These are phyloP conservation scores for Leucosporidium scottii DNA, from an alignment of 768 basidiomycete genomes.

Conservation along the genomic window DNA sequence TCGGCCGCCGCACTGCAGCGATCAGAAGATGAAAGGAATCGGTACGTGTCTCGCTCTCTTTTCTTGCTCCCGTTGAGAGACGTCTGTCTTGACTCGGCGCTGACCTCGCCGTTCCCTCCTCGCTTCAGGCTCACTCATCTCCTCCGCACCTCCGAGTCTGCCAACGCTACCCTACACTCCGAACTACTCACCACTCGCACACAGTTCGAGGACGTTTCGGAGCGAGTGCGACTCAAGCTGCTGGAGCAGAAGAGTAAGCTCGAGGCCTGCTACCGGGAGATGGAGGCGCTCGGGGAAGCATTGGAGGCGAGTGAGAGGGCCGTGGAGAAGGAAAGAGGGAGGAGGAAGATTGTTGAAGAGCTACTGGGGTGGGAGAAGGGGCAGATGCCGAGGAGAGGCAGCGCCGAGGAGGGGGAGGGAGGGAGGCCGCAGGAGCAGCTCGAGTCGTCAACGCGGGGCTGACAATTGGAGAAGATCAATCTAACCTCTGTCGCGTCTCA, in stretches of 20 bases:
- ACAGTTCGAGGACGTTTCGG: slow-evolving; percentile 9
- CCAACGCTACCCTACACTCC: neutral
- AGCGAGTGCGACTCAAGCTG: slow-evolving; percentile 7
- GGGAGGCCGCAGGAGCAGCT: neutral
- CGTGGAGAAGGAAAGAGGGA: neutral
- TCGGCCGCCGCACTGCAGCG: neutral
- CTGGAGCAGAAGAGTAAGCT: slow-evolving; percentile 8
- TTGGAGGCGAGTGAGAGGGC: neutral
- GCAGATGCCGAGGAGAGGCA: neutral
- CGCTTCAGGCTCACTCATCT: slow-evolving; percentile 6
- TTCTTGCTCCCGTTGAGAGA: neutral
- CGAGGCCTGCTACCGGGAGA: neutral
- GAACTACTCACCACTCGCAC: slow-evolving; percentile 12
- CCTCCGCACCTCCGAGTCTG: slow-evolving; percentile 6
- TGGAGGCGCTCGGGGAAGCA: neutral
- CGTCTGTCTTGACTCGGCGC: no score
- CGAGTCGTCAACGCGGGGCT: neutral
- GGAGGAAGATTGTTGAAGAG: neutral
- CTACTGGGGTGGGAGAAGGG: neutral
- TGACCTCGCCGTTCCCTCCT: no score
- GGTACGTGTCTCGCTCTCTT: slow-evolving; percentile 1
- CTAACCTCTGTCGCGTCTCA: no score
- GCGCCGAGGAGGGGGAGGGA: neutral
- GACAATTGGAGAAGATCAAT: no score
- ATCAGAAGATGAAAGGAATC: slow-evolving; percentile 11